These are phyloP conservation scores for Helotiales sp. DNA, from an alignment of 2,329 filamentous ascomycete genomes.

Conservation along the genomic window DNA sequence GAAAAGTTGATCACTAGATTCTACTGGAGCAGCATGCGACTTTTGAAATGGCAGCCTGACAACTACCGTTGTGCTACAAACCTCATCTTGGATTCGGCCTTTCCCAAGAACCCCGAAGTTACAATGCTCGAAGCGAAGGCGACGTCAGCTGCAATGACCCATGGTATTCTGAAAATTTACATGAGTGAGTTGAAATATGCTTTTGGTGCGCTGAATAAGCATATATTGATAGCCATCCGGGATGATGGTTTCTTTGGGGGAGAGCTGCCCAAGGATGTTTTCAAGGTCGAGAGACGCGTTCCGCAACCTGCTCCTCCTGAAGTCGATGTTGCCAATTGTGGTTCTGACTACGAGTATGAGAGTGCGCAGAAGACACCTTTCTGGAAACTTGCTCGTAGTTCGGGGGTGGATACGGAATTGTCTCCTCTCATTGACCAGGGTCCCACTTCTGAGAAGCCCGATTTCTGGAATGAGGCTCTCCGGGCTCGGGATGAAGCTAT, in stretches of 20 bases:
- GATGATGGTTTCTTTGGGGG: not conserved
- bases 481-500: not conserved
- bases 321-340: too few species aligned
- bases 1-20: conserved; percentile 42
- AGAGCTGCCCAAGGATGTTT: not conserved
- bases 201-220: not conserved
- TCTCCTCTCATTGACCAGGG: not conserved
- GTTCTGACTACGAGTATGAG: not conserved
- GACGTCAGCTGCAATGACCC: not conserved
- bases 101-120: not conserved
- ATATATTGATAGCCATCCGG: not conserved
- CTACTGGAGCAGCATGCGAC: conserved; percentile 39
- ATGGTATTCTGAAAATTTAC: not conserved
- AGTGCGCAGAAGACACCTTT: not conserved
- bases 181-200: not conserved
- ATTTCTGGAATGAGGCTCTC: conserved; percentile 6
- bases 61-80: not conserved
- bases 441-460: not conserved
- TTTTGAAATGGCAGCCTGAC: conserved; percentile 12
- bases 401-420: not conserved
- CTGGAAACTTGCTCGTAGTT: not conserved
- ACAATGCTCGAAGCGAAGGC: not conserved
- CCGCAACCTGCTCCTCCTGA: too few species aligned
- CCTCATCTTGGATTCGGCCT: not conserved
- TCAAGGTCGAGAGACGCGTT: not conserved